These are phyloP conservation scores for Inga laurina DNA, from an alignment of 306 rosid species.

Conservation along the genomic window DNA sequence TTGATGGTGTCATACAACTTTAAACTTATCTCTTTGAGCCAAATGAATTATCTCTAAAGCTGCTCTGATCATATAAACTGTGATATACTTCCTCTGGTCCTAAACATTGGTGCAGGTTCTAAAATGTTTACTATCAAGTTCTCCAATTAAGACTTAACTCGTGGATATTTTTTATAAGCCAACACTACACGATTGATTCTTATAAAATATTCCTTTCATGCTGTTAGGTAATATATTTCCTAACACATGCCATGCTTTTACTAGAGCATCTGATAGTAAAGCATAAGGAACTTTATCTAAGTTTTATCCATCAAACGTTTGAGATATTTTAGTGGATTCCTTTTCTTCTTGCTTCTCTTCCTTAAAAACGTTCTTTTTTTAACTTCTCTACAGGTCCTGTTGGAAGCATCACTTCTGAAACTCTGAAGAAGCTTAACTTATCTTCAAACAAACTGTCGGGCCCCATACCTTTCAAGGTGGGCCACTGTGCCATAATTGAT, in stretches of 20 bases:
- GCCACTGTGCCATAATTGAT: slow-evolving; percentile 66
- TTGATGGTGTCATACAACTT: not conserved
- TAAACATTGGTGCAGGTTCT: not conserved
- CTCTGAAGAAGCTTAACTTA: slow-evolving; percentile 71
- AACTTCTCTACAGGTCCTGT: slow-evolving; percentile 61
- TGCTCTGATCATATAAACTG: too few relatives aligned
- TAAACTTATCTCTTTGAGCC: not conserved
- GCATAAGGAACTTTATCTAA: not conserved
- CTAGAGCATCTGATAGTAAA: not conserved
- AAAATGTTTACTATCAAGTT: not conserved
- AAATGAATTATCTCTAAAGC: not conserved
- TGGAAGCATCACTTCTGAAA: slow-evolving; percentile 68
- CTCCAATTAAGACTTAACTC: not conserved
- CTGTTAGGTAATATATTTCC: too few relatives aligned
- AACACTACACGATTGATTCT: not conserved
- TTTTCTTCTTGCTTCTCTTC: not conserved
- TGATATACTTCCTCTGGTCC: too few relatives aligned
- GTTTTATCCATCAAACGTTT: not conserved
- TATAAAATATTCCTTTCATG: not conserved
- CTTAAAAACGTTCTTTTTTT: slow-evolving; percentile 18
- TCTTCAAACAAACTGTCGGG: slow-evolving; percentile 78
- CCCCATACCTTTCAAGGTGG: slow-evolving; percentile 65
- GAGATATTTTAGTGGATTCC: slow-evolving; percentile 15
- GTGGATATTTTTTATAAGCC: not conserved
- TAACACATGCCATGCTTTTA: not conserved